Evolutionary conservation across 768 basidiomycete species (phyloP).

Genomic region (Rhizopogon roseolus): DNA sequence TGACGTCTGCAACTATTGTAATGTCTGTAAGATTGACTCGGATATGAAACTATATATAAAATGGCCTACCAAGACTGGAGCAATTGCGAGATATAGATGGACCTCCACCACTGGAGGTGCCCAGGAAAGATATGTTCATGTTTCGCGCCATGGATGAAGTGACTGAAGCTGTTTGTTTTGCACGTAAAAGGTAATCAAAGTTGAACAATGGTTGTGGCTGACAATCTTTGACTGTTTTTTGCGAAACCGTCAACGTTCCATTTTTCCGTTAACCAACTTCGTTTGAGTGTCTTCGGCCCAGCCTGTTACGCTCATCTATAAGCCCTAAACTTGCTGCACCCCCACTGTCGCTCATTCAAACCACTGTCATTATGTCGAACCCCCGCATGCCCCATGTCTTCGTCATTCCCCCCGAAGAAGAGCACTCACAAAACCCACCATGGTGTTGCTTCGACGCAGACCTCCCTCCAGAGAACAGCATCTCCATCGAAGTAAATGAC

Average conservation of each 20-base stretch:
- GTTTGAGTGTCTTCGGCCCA: too few species aligned
- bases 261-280: too few species aligned
- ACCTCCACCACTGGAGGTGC: conserved; percentile 74
- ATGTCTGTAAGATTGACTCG: background rate
- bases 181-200: conserved; percentile 18
- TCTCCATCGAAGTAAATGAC: conserved; percentile 15
- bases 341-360: conserved; percentile 13
- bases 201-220: conserved; percentile 17
- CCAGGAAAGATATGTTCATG: conserved; percentile 66
- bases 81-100: conserved; percentile 71
- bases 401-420: conserved; percentile 56
- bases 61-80: conserved; percentile 46
- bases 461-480: conserved; percentile 17
- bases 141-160: conserved; percentile 31
- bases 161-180: too few species aligned
- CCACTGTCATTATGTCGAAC: background rate
- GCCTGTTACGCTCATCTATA: background rate
- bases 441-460: conserved; percentile 58
- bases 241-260: conserved; percentile 1
- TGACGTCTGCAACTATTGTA: conserved; percentile 46
- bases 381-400: conserved; percentile 45
- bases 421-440: conserved; percentile 38
- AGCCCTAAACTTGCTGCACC: conserved; percentile 7
- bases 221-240: background rate
- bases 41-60: background rate